Base-by-base conservation (phyloP, 2,329 filamentous ascomycete species). In the Arachnomyces sp. region DNA sequence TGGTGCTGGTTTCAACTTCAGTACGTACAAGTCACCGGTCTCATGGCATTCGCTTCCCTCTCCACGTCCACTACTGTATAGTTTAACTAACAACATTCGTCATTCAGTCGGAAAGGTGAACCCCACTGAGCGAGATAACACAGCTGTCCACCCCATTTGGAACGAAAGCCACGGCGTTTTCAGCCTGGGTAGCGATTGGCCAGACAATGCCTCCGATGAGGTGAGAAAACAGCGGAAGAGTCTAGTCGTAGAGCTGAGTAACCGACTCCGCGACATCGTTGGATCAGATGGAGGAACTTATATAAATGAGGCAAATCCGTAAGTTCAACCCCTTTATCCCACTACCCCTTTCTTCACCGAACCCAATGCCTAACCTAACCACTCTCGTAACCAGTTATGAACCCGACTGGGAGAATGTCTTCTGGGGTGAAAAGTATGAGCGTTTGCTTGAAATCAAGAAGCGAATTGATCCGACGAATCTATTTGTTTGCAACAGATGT, bases 401-500 rank as follows among this genome's bases (percentile, higher is more conserved):
- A 42, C 55, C 51, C 4, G 48, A 60, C 32, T 55, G 52, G 44
- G 44, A 57, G 38, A 42, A 53, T 21, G 53, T 49, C 2, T 60
- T 59, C 32, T 61, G 47, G 42, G 51, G 56, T 0, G 31, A 34
- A 9, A 72, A 74, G 34, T 75, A 75, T 45, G 49, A 59, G 11
- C 58, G 60, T 2, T 52, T 75, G 3, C 46, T 68, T 0, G 34
- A 51, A 9, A 68, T 75, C 38, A 75, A 76, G 55, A 56, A 59
- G 9, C 33, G 46, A 1, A 52, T 71, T n/a, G 72, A 76, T 44
- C 72, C 71, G 0, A 40, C 54, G 0, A 69, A 72, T 37, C 58
- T 74, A 1, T 66, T 76, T 11, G 72, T 69, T 61, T 74, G 71
- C 42, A 48, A 62, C 9, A 62, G 68, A 0, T 74, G 70, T 39